phyloP scores from a whole-genome alignment of 371 early-diverging fungal genomes.

The Amoeboaphelidium protococcarum region DNA sequence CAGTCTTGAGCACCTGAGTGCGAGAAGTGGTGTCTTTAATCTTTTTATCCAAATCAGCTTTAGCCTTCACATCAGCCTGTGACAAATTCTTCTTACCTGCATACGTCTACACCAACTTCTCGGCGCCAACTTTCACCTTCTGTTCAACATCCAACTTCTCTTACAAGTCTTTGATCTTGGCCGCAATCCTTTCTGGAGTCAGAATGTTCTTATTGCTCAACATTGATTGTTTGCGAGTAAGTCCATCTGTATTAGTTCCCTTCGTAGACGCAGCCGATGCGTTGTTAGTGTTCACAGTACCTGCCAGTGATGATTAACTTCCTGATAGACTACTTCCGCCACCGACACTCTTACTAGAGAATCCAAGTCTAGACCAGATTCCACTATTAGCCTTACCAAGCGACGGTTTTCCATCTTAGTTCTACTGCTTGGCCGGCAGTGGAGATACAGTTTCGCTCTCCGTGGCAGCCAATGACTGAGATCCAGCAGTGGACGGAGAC shows the following conservation, averaged over 20 bases:
- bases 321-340: too few species aligned
- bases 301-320: too few species aligned
- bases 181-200: constrained; percentile 41
- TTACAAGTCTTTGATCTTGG: constrained; percentile 52
- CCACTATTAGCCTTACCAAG: too few species aligned
- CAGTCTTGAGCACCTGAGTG: constrained; percentile 40
- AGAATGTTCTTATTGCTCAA: neutral
- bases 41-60: neutral
- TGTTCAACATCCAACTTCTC: constrained; percentile 69
- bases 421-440: too few species aligned
- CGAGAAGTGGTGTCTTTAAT: constrained; percentile 15
- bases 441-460: too few species aligned
- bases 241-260: neutral
- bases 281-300: too few species aligned
- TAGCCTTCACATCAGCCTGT: neutral
- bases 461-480: too few species aligned
- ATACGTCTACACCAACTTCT: constrained; percentile 14
- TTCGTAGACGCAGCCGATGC: neutral
- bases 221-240: neutral
- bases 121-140: constrained; percentile 47
- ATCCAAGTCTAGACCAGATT: too few species aligned
- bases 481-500: neutral
- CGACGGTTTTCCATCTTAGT: too few species aligned
- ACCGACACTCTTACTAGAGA: too few species aligned
- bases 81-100: neutral